Conservation (phyloP, 192 early-diverging fungal genomes). For the Coemansia javaensis region DNA sequence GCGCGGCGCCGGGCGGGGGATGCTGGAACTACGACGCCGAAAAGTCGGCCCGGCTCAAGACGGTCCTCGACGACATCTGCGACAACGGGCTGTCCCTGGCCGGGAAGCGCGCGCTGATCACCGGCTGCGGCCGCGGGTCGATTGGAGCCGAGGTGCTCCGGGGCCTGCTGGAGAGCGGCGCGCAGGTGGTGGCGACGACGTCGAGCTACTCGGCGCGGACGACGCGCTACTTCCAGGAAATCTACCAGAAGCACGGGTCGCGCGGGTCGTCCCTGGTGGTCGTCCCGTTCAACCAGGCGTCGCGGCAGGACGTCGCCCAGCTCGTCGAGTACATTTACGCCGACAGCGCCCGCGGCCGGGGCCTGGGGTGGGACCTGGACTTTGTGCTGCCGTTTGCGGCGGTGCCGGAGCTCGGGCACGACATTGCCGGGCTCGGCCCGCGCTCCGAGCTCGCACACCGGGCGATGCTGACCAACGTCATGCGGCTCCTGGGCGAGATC, state of each 20-base stretch:
- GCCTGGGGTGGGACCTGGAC: conserved; percentile 91
- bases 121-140: conserved; percentile 84
- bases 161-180: conserved; percentile 80
- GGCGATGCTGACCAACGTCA: conserved; percentile 89
- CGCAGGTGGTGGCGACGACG: conserved; percentile 85
- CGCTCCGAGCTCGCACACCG: conserved; percentile 89
- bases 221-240: conserved; percentile 80
- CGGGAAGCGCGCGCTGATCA: conserved; percentile 72
- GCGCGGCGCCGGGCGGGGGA: conserved; percentile 50
- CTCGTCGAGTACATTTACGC: conserved; percentile 85
- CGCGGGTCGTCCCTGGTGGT: conserved; percentile 78
- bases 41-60: conserved; percentile 65
- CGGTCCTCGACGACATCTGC: conserved; percentile 69
- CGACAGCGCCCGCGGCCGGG: conserved; percentile 45
- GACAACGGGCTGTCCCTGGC: conserved; percentile 77
- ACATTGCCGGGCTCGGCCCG: conserved; percentile 79
- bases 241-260: conserved; percentile 87
- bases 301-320: conserved; percentile 73
- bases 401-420: conserved; percentile 81
- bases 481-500: conserved; percentile 81
- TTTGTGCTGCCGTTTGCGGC: conserved; percentile 94
- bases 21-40: conserved; percentile 68
- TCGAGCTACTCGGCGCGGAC: conserved; percentile 77
- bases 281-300: conserved; percentile 93
- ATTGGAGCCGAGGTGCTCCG: conserved; percentile 91